A percentile compares a stretch with the other conserved stretches of the same genome.
These are phyloP conservation scores for Ramicandelaber brevisporus DNA, from an alignment of 192 early-diverging fungal species.

Conservation along the genomic window DNA sequence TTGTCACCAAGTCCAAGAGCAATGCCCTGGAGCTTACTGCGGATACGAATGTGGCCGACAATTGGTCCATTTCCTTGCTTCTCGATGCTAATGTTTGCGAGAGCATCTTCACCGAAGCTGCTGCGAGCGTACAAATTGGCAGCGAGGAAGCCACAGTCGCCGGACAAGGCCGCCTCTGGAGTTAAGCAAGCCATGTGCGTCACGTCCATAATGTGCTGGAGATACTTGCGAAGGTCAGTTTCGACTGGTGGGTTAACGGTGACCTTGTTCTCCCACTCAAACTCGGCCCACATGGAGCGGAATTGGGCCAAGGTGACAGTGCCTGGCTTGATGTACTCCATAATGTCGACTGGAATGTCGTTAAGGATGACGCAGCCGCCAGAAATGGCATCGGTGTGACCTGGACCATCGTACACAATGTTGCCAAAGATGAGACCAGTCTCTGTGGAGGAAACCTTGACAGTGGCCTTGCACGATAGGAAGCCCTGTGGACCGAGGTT, in stretches of 20 bases:
- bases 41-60: constrained; percentile 87
- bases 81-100: constrained; percentile 94
- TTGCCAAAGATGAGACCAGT: constrained; percentile 96
- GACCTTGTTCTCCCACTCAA: constrained; percentile 99
- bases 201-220: constrained; percentile 79
- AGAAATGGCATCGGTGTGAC: constrained; percentile 46
- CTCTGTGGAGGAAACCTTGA: constrained; percentile 97
- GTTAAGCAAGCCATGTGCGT: constrained; percentile 98
- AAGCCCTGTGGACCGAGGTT: constrained; percentile 78
- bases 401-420: constrained; percentile 94
- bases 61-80: constrained; percentile 45
- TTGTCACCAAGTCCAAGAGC: constrained; percentile 80
- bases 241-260: constrained; percentile 34
- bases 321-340: constrained; percentile 95
- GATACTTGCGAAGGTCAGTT: constrained; percentile 64
- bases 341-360: constrained; percentile 97
- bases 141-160: constrained; percentile 92
- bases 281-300: constrained; percentile 96
- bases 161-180: constrained; percentile 67
- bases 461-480: constrained; percentile 85
- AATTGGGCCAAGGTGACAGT: constrained; percentile 81
- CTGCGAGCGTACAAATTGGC: constrained; percentile 91
- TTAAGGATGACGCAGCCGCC: constrained; percentile 89
- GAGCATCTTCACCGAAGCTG: constrained; percentile 96
- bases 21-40: constrained; percentile 96